Base-by-base conservation (phyloP, 495 filamentous ascomycete genomes). In the Hypoxylon crocopeplum region DNA sequence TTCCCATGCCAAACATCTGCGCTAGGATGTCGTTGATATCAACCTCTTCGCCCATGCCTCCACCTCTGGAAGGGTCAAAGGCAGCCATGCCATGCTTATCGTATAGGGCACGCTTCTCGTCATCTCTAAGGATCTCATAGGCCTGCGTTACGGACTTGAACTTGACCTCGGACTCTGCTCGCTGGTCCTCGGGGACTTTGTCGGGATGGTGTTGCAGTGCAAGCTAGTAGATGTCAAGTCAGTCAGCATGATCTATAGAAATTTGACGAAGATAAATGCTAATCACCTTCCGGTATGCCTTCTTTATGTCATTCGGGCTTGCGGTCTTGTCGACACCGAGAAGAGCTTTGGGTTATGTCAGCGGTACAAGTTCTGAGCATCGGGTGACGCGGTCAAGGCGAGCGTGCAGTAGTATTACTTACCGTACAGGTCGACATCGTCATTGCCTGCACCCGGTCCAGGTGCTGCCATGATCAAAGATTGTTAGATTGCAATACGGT, bases 91-190 rank as follows among this genome's bases (percentile, higher is more conserved):
- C 94, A 67, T 97, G 90, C 29, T 85, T 88, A 69, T 98, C 93
- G 74, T 98, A 98, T 42, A 92, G 72, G 17, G 90, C 82, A 58
- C 94, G 88, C 70, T 95, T 97, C 22, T 97, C 86, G 46, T 97
- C 95, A 80, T 98, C 93, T 74, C 88, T 88, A 39, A 98, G 90
- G 69, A 98, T 97, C 70, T 98, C 94, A 78, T 98, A 98, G 56
- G 94, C 94, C 77, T 94, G 88, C 42, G 88, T 91, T 36, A 96
- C 85, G 40, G 84, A 76, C 75, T 98, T 98, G 84, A 98, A 98
- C 56, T 85, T 90, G 64, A 88, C 80, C 66, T 97, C 93, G 27
- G 94, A 91, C 46, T 84, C 85, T 56, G 82, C 88, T 47, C 94
- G 88, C 63, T 93, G 86, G 20, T 86, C 83, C 75, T 95, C 90